phyloP scores from a whole-genome alignment of 2,329 filamentous ascomycete species.

The Exophiala bonariae region DNA sequence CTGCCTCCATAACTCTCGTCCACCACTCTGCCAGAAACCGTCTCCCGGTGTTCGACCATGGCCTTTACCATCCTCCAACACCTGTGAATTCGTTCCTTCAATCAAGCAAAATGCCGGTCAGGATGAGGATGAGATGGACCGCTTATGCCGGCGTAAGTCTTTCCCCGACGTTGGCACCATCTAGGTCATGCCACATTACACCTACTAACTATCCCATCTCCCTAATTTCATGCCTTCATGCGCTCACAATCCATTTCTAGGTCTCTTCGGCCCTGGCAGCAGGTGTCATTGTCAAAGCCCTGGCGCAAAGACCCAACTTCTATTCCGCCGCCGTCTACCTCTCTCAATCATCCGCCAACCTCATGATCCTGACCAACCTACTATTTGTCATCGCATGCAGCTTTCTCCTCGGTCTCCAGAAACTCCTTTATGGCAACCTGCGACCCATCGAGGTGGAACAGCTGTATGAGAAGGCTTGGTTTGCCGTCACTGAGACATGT shows the following conservation, averaged over 20 bases:
- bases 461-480: constrained; percentile 96
- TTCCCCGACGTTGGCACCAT: neutral
- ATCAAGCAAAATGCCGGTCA: constrained; percentile 17
- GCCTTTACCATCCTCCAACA: too few relatives aligned
- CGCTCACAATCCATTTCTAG: constrained; percentile 42
- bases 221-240: constrained; percentile 1
- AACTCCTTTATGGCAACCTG: constrained; percentile 84
- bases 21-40: too few relatives aligned
- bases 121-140: constrained; percentile 46
- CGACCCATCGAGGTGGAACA: constrained; percentile 95
- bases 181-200: neutral
- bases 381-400: constrained; percentile 77
- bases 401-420: constrained; percentile 83
- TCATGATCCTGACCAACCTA: constrained; percentile 92
- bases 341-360: constrained; percentile 90
- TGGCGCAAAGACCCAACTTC: constrained; percentile 95
- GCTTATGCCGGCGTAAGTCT: constrained; percentile 53
- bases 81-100: neutral
- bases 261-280: constrained; percentile 81
- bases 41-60: too few relatives aligned
- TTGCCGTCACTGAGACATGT: constrained; percentile 93
- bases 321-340: constrained; percentile 97
- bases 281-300: constrained; percentile 82
- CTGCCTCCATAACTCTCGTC: too few relatives aligned
- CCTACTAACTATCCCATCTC: neutral